Conservation (phyloP, 1,284 basidiomycete species). For the Hypsizygus ulmarius region DNA sequence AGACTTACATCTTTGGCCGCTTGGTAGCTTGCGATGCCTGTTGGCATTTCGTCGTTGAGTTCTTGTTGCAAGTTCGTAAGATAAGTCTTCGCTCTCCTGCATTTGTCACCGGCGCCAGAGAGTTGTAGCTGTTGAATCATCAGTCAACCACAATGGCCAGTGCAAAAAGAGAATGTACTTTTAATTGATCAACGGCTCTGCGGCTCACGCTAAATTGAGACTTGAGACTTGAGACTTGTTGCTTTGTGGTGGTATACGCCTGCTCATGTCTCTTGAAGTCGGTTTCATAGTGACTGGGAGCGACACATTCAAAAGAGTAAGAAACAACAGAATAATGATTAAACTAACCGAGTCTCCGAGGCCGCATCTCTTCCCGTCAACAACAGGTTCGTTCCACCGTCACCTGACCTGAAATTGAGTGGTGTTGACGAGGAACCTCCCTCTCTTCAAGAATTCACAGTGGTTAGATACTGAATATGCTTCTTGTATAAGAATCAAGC, state of each 20-base stretch:
- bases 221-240: slow-evolving; percentile 19
- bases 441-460: slow-evolving; percentile 45
- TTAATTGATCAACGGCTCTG: slow-evolving; percentile 24
- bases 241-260: slow-evolving; percentile 15
- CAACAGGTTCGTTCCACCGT: slow-evolving; percentile 47
- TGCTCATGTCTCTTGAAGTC: slow-evolving; percentile 23
- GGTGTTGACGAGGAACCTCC: slow-evolving; percentile 56
- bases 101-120: slow-evolving; percentile 18
- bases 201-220: slow-evolving; percentile 18
- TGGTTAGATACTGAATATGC: slow-evolving; percentile 6
- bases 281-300: slow-evolving; percentile 26
- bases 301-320: neutral
- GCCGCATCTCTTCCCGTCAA: slow-evolving; percentile 44
- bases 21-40: slow-evolving; percentile 66
- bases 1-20: slow-evolving; percentile 47
- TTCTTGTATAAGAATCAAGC: slow-evolving; percentile 24
- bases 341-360: slow-evolving; percentile 33
- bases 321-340: neutral
- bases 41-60: slow-evolving; percentile 72
- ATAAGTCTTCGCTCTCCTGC: slow-evolving; percentile 27
- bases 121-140: slow-evolving; percentile 27
- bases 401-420: slow-evolving; percentile 28
- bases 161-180: slow-evolving; percentile 20
- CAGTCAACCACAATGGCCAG: slow-evolving; percentile 2
- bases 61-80: slow-evolving; percentile 43